Base-by-base conservation (phyloP, 1,284 basidiomycete genomes). In the Tausonia pullulans region DNA sequence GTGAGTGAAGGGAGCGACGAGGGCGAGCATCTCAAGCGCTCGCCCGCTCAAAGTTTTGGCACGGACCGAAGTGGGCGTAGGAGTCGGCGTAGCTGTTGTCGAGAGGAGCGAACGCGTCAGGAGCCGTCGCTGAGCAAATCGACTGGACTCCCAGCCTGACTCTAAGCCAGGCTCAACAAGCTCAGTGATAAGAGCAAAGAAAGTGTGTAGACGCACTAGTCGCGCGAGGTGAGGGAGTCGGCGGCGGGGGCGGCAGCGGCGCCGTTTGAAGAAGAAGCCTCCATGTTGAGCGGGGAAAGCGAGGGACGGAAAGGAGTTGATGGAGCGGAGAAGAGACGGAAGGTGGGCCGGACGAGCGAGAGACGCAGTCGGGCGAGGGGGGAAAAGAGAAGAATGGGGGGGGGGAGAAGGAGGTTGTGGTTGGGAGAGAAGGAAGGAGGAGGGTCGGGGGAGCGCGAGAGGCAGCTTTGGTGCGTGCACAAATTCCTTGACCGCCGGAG, bases 51-150 rank as follows among this genome's bases (percentile, higher is more conserved):
- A 27, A 13, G 49, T 8, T 39, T 2, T 49, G n/a, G 8, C 58
- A 64, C 64, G 63, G 57, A 58, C 44, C 92, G 70, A 95, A 95
- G 79, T 96, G 92, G 56, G 93, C 92, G 76, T 96, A 96, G 63
- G 91, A 95, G 75, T 87, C 87, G 40, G 64, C 64, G 56, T 61
- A 61, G 60, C 60, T 61, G 51, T 14, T 8, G 13, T 14, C 16
- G 14, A 3, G 16, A 27, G n/a, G 7, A 10, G 10, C 46, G 46
- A 60, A 45, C 59, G 16, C 39, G 9, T 5, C 7, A 27, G 6
- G 10, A 49, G 48, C 44, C 4, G n/a, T 10, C 14, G 44, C 52
- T 52, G 5, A 41, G 14, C 40, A 10, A 10, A 13, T 39, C 7
- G 55, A 48, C 16, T n/a, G 53, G 48, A n/a, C n/a, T 52, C 16